A percentile compares a stretch with the other conserved stretches of the same genome.
These are phyloP conservation scores for Podospora comata DNA, from an alignment of 495 filamentous ascomycete species.

Conservation along the genomic window DNA sequence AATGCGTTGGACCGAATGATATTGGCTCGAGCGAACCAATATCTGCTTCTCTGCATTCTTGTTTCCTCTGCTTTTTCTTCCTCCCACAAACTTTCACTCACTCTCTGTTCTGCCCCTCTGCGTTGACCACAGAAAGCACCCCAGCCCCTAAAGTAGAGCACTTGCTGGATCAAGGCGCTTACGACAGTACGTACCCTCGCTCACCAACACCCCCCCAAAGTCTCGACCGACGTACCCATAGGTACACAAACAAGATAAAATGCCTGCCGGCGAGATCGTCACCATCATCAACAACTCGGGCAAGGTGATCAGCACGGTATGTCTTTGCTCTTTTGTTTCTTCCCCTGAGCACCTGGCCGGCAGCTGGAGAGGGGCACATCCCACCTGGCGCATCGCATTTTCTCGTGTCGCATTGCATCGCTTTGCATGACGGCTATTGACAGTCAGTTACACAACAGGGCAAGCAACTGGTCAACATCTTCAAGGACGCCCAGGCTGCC, in stretches of 20 bases:
- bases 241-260: constrained; percentile 40
- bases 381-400: constrained; percentile 4
- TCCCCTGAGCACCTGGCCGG: neutral
- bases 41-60: constrained; percentile 6
- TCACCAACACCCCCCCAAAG: neutral
- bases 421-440: constrained; percentile 15
- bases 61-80: neutral
- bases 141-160: neutral
- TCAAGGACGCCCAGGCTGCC: constrained; percentile 81
- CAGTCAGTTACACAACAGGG: constrained; percentile 52
- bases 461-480: constrained; percentile 81
- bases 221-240: neutral
- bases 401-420: constrained; percentile 16
- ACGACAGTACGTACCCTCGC: neutral
- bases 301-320: constrained; percentile 86
- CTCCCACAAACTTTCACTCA: neutral
- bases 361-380: constrained; percentile 1
- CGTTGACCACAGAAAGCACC: neutral
- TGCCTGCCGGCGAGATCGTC: constrained; percentile 64
- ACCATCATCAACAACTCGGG: constrained; percentile 90
- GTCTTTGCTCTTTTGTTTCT: constrained; percentile 27
- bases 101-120: neutral
- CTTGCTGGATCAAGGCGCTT: constrained; percentile 12
- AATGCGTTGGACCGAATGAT: neutral
- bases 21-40: constrained; percentile 1